Evolutionary conservation across 1,139 yeast genomes (phyloP), one percentile per base, ranked within the genome.

Genomic region (Yamadazyma friedrichii): DNA sequence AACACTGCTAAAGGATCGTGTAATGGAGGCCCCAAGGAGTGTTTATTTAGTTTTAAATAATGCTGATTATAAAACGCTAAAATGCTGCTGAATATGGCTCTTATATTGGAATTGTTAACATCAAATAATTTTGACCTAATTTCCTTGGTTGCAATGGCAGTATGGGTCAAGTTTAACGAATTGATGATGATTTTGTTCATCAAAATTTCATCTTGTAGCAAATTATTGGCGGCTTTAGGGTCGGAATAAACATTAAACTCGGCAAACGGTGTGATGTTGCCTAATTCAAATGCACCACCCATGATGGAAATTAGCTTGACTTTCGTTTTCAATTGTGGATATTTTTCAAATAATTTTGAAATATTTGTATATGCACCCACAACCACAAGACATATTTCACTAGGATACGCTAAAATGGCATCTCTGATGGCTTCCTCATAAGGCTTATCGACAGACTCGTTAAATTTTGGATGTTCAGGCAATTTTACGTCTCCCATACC

Each of bases 1-100:
- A 76, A 80, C 3, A 86, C 67, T 0, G 95, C 88, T 35, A 86
- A 62, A 0, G 95, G 94, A 55, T 88, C 95, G 59, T 88, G 95
- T 1, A 87, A 72, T 1, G 94, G 91, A 1, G 95, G 93, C 0
- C 95, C 94, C 3, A 31, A 30, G 36, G 45, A 44, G 9, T 44
- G 45, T n/a, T 41, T 35, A 2, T 59, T 51, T 3, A 45, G 53
- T n/a, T 58, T 61, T 15, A 58, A 55, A 30, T 43, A 45, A 36
- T 42, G 41, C 39, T 60, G 63, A 56, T 79, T 82, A 55, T 81
- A 84, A 53, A 72, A 84, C 39, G 66, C 66, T 52, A 85, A 67
- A 40, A 87, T 67, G 42, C 80, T 80, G 51, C 70, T 72, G 54
- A 78, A 78, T 62, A 81, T 67, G 41, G 63, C 65, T 44, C 93